These are phyloP conservation scores for Eucalyptus sp. DNA, from an alignment of 345 rosid genomes.

Conservation along the genomic window DNA sequence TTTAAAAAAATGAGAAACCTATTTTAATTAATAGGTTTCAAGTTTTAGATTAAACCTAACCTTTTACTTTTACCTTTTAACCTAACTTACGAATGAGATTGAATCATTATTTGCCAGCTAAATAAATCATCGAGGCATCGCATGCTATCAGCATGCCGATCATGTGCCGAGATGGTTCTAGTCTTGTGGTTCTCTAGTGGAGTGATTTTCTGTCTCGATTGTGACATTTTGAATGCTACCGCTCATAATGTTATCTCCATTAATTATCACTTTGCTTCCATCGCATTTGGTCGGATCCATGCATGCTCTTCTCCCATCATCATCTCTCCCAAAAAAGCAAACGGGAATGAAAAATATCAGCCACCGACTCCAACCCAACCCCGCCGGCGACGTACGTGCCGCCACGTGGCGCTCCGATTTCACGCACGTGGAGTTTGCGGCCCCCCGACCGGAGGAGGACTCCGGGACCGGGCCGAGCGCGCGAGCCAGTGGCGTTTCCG, in stretches of 20 bases:
- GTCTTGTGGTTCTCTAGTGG: neutral
- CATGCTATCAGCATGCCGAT: neutral
- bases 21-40: rapidly evolving
- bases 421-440: neutral
- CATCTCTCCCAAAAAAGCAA: neutral
- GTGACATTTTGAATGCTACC: neutral
- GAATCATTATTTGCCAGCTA: neutral
- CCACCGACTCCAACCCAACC: rapidly evolving
- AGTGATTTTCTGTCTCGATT: rapidly evolving
- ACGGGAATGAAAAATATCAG: neutral
- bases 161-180: neutral
- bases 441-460: neutral
- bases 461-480: neutral
- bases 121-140: neutral
- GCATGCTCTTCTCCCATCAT: neutral
- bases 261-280: neutral
- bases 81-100: neutral
- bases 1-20: too few species aligned
- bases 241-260: neutral
- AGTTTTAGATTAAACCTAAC: rapidly evolving
- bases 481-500: neutral
- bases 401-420: neutral
- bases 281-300: neutral
- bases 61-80: rapidly evolving
- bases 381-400: neutral